A percentile compares a stretch with the other conserved stretches of the same genome.
Evolutionary conservation across 2,329 filamentous ascomycete species (phyloP).

Genomic region (Drechslerella coelobrocha): DNA sequence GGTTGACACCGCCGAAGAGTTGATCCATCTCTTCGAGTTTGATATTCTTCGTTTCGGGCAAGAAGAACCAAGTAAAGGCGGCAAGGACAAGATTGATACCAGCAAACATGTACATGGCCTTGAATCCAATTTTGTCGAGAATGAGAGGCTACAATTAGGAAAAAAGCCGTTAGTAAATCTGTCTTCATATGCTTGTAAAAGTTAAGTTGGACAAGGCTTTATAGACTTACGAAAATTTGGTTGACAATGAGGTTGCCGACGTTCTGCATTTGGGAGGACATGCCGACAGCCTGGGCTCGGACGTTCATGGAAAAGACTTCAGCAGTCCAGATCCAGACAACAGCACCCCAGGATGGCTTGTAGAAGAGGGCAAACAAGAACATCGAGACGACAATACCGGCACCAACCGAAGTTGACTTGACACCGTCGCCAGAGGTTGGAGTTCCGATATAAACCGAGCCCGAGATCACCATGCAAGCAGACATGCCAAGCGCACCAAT

Average conservation of each 20-base stretch:
- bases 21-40: constrained; percentile 66
- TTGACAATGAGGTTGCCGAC: constrained; percentile 48
- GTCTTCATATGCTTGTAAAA: neutral
- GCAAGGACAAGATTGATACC: constrained; percentile 48
- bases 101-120: constrained; percentile 51
- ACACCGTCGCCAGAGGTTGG: constrained; percentile 63
- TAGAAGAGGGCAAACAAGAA: constrained; percentile 73
- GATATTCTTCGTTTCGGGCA: constrained; percentile 55
- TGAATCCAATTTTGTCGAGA: constrained; percentile 39
- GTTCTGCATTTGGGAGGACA: constrained; percentile 49
- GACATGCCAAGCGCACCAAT: constrained; percentile 73
- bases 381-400: constrained; percentile 72
- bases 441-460: constrained; percentile 66
- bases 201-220: neutral
- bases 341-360: constrained; percentile 69
- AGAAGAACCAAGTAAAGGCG: constrained; percentile 36
- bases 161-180: constrained; percentile 6
- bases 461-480: constrained; percentile 72
- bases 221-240: constrained; percentile 44
- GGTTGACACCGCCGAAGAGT: constrained; percentile 66
- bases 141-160: constrained; percentile 22
- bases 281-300: constrained; percentile 47
- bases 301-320: constrained; percentile 51
- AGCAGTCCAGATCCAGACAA: constrained; percentile 66
- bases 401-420: constrained; percentile 68